A percentile compares a stretch with the other conserved stretches of the same genome.
phyloP scores from a whole-genome alignment of 768 basidiomycete genomes.

The Daedaleopsis nitida region DNA sequence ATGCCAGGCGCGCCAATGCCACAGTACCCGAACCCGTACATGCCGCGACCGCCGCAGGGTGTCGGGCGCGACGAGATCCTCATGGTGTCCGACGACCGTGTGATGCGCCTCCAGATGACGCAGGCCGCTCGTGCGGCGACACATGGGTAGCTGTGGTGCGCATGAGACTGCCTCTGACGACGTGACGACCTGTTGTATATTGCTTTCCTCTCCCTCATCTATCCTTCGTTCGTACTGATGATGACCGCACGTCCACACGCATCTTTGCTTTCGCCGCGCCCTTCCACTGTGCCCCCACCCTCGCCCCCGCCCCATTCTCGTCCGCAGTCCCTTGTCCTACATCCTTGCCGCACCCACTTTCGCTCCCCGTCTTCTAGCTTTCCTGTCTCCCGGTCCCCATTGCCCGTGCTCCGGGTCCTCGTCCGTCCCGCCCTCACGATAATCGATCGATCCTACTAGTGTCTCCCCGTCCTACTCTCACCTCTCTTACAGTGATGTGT shows the following conservation, averaged over 20 bases:
- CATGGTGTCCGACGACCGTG: slow-evolving; percentile 87
- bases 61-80: slow-evolving; percentile 81
- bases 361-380: not conserved
- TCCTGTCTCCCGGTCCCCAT: slow-evolving; percentile 1
- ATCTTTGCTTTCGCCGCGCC: slow-evolving; percentile 3
- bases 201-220: slow-evolving; percentile 6
- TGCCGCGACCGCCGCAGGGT: slow-evolving; percentile 44
- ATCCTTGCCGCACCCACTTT: not conserved
- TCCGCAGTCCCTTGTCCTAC: slow-evolving; percentile 24
- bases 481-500: not conserved
- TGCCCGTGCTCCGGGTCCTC: slow-evolving; percentile 2
- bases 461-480: not conserved
- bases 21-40: slow-evolving; percentile 44
- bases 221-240: slow-evolving; percentile 7
- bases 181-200: slow-evolving; percentile 20
- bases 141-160: slow-evolving; percentile 4
- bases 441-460: slow-evolving; percentile 3
- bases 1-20: slow-evolving; percentile 29
- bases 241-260: slow-evolving; percentile 9
- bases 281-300: not conserved
- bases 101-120: slow-evolving; percentile 66
- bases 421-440: slow-evolving; percentile 2
- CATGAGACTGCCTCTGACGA: slow-evolving; percentile 9
- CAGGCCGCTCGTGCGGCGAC: slow-evolving; percentile 23
- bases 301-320: slow-evolving; percentile 49